Conservation (phyloP, 257 asterid species). For the Scutellaria galericulata region DNA sequence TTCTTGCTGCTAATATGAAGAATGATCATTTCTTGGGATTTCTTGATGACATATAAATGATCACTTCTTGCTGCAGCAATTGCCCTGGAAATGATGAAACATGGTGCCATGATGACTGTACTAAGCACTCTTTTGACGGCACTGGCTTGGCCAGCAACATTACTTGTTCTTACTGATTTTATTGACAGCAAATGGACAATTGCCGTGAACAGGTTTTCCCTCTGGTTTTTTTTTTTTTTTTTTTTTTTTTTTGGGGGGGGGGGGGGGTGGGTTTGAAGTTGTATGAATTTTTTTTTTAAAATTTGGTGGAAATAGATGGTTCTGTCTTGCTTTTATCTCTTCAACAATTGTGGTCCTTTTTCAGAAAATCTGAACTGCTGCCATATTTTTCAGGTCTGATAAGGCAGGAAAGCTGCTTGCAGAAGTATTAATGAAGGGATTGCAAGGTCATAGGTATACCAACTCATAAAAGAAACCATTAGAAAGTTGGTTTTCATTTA, state of each 20-base stretch:
- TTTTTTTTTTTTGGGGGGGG: neutral
- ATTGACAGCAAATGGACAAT: slow-evolving; percentile 96
- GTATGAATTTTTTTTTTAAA: neutral
- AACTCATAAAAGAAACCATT: slow-evolving; percentile 4
- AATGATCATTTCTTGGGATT: slow-evolving; percentile 14
- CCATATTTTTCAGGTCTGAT: slow-evolving; percentile 66
- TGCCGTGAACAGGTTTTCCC: slow-evolving; percentile 81
- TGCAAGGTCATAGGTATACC: slow-evolving; percentile 85
- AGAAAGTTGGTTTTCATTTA: slow-evolving; percentile 20
- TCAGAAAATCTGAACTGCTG: slow-evolving; percentile 23
- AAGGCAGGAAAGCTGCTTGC: slow-evolving; percentile 93
- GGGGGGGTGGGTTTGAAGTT: neutral
- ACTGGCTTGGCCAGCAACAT: slow-evolving; percentile 91
- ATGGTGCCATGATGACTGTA: slow-evolving; percentile 96
- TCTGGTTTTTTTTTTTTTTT: neutral
- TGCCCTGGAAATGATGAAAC: slow-evolving; percentile 83
- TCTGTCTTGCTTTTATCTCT: neutral
- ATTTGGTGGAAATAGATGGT: neutral
- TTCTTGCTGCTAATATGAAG: slow-evolving; percentile 28
- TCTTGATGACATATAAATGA: slow-evolving; percentile 32
- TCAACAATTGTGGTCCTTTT: slow-evolving; percentile 23
- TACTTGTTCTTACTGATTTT: slow-evolving; percentile 72
- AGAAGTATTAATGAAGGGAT: slow-evolving; percentile 79
- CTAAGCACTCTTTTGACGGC: slow-evolving; percentile 77
- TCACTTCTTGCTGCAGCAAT: slow-evolving; percentile 56